Evolutionary conservation across 345 rosid genomes (phyloP).

Genomic region (Salix udensis): DNA sequence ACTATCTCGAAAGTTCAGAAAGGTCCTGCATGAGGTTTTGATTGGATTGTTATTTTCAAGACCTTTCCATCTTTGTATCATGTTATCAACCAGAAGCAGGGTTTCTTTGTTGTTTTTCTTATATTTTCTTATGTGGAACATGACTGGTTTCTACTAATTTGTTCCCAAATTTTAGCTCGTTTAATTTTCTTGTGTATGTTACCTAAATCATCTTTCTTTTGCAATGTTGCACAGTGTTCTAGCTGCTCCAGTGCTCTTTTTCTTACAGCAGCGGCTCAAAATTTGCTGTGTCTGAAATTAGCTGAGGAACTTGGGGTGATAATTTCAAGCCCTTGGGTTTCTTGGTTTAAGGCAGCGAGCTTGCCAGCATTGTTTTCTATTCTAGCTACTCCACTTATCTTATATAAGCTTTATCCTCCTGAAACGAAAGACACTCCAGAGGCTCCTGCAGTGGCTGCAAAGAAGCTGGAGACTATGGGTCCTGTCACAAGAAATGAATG

Average conservation of each 20-base stretch:
- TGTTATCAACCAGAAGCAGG: background rate
- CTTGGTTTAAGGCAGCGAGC: constrained; percentile 95
- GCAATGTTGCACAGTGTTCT: constrained; percentile 56
- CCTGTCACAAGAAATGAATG: constrained; percentile 80
- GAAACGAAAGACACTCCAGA: constrained; percentile 92
- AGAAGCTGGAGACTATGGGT: constrained; percentile 75
- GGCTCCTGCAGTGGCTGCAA: constrained; percentile 87
- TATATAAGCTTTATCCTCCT: constrained; percentile 90
- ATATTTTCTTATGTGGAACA: background rate
- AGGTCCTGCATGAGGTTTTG: background rate
- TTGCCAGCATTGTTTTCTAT: constrained; percentile 72
- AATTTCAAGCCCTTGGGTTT: constrained; percentile 79
- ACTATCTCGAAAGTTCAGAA: background rate
- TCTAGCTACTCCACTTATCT: constrained; percentile 67
- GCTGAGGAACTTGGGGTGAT: constrained; percentile 93
- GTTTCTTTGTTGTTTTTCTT: background rate
- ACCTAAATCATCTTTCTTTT: constrained; percentile 22
- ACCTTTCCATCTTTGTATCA: background rate
- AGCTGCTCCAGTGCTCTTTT: constrained; percentile 93
- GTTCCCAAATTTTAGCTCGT: background rate
- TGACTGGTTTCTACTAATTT: background rate
- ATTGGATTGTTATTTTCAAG: background rate
- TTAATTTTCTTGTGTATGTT: constrained; percentile 6
- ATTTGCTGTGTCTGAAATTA: constrained; percentile 82
- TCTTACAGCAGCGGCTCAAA: constrained; percentile 96